These are phyloP conservation scores for Termitomyces titanicus DNA, from an alignment of 768 basidiomycete genomes.

Conservation along the genomic window DNA sequence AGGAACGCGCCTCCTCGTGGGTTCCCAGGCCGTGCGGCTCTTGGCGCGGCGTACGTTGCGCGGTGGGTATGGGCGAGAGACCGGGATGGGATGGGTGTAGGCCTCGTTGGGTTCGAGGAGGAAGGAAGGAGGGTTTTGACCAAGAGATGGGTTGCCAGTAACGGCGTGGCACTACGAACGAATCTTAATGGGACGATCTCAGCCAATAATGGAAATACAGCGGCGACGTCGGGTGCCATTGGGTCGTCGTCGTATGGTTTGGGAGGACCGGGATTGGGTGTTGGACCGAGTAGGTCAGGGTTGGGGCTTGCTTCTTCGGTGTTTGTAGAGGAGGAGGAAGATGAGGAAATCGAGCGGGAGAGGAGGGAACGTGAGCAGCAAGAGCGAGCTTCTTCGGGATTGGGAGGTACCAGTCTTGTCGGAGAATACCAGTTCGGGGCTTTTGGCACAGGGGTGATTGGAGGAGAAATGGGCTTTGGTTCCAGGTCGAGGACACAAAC, in stretches of 20 bases:
- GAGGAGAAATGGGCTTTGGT: conserved; percentile 28
- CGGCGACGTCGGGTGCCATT: not conserved
- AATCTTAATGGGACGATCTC: conserved; percentile 44
- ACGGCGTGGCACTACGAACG: conserved; percentile 56
- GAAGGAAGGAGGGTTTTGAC: conserved; percentile 68
- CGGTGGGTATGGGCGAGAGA: conserved; percentile 76
- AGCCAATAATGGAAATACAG: conserved; percentile 7
- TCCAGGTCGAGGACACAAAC: conserved; percentile 55
- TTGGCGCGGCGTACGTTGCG: conserved; percentile 77
- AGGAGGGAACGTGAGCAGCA: conserved; percentile 18
- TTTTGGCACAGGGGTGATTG: conserved; percentile 34
- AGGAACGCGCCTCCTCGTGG: conserved; percentile 71
- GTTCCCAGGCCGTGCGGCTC: conserved; percentile 63
- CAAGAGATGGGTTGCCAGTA: conserved; percentile 71
- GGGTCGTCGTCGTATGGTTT: conserved; percentile 45
- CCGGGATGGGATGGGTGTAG: conserved; percentile 50
- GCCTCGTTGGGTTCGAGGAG: conserved; percentile 66
- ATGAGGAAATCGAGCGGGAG: conserved; percentile 62
- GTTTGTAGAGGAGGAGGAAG: conserved; percentile 75
- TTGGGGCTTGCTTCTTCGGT: conserved; percentile 46
- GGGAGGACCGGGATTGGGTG: conserved; percentile 23
- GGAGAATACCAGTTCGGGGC: conserved; percentile 20
- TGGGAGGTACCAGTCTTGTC: conserved; percentile 20
- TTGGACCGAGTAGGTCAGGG: conserved; percentile 27
- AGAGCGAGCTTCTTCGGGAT: conserved; percentile 21